Percentiles rank a stretch among this genome's conserved stretches.
phyloP scores from a whole-genome alignment of 306 rosid genomes.

The Corylus avellana region DNA sequence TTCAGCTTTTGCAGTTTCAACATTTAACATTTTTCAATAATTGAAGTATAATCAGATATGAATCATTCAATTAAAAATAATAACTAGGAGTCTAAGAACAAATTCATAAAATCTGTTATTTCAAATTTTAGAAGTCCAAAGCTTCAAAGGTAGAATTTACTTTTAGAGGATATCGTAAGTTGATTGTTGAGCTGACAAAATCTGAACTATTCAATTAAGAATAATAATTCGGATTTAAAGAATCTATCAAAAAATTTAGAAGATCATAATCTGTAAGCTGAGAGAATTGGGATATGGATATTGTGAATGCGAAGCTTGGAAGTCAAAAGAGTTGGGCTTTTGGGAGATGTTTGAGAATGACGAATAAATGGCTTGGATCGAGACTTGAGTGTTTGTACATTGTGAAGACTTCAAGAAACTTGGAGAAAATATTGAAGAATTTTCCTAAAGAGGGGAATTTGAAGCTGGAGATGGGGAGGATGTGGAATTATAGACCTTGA shows the following conservation, averaged over 20 bases:
- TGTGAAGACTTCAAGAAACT: neutral
- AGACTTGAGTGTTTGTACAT: neutral
- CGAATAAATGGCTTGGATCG: neutral
- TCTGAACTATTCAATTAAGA: too few species aligned
- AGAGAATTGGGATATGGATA: neutral
- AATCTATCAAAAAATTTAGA: too few species aligned
- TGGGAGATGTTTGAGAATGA: neutral
- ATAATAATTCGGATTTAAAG: too few species aligned
- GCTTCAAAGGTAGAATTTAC: neutral
- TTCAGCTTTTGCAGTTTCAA: too few species aligned
- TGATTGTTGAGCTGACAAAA: too few species aligned
- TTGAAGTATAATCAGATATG: too few species aligned
- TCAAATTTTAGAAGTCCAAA: neutral
- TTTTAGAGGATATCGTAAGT: neutral
- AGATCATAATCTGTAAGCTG: too few species aligned
- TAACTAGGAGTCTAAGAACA: too few species aligned
- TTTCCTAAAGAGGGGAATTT: neutral
- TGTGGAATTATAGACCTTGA: neutral
- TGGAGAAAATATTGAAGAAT: neutral
- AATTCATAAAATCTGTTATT: too few species aligned
- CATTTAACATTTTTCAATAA: too few species aligned
- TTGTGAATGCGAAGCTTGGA: neutral
- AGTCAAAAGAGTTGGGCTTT: neutral
- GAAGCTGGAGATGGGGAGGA: neutral
- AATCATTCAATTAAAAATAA: too few species aligned